Percentiles rank a stretch among this genome's conserved stretches.
These are phyloP conservation scores for Fusarium siculi DNA, from an alignment of 2,329 filamentous ascomycete species.

Conservation along the genomic window DNA sequence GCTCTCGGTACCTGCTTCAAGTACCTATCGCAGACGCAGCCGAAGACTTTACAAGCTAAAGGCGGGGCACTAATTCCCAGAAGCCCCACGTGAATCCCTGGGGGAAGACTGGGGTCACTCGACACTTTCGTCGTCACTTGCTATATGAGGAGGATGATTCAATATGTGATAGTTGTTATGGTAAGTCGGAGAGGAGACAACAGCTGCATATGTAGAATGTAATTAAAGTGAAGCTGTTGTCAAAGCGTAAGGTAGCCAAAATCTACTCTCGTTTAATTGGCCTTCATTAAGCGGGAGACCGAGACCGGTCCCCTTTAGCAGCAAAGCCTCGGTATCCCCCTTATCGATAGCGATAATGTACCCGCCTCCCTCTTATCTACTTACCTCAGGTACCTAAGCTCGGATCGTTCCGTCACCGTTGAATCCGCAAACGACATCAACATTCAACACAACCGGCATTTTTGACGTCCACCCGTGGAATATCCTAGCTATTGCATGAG, in stretches of 20 bases:
- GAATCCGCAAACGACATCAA: constrained; percentile 37
- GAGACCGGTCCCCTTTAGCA: constrained; percentile 29
- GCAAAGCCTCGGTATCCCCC: constrained; percentile 19
- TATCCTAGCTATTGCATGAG: constrained; percentile 6
- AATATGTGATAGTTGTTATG: not conserved
- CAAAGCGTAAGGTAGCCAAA: not conserved
- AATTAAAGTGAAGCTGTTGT: not conserved
- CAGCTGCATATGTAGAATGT: not conserved
- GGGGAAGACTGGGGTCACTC: constrained; percentile 25
- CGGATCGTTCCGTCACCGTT: constrained; percentile 19
- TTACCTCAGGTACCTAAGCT: not conserved
- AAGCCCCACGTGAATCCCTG: constrained; percentile 35
- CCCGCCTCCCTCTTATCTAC: constrained; percentile 17
- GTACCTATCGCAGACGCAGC: constrained; percentile 19
- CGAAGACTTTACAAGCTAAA: constrained; percentile 31
- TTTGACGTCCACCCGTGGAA: constrained; percentile 8
- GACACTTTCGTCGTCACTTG: constrained; percentile 1
- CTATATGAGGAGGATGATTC: not conserved
- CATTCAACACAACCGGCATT: constrained; percentile 18
- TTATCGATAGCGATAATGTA: constrained; percentile 40
- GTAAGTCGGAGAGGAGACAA: not conserved
- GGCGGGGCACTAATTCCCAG: constrained; percentile 46
- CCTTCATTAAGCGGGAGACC: not conserved
- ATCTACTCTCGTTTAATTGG: constrained; percentile 1
- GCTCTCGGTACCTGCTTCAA: constrained; percentile 34